Percentiles rank a stretch among this genome's conserved stretches.
Evolutionary conservation across 1,139 yeast genomes (phyloP).

Genomic region (Geotrichum candidum): DNA sequence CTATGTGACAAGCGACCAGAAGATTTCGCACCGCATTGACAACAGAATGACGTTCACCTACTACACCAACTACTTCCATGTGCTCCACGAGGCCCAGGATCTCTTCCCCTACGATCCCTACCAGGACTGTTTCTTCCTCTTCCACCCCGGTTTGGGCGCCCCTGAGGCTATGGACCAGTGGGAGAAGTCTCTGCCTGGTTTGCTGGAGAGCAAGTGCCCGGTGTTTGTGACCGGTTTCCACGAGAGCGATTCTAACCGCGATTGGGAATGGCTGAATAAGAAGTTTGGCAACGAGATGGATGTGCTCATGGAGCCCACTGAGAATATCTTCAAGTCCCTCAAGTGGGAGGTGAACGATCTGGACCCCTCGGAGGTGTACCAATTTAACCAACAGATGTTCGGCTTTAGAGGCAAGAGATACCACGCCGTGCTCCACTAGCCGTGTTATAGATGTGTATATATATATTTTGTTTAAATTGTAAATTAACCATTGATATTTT

Average conservation of each 20-base stretch:
- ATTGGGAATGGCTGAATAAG: conserved; percentile 61
- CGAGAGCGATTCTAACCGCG: conserved; percentile 61
- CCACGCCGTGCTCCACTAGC: conserved; percentile 54
- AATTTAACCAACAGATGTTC: conserved; percentile 80
- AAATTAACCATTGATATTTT: background rate
- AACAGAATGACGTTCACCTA: conserved; percentile 68
- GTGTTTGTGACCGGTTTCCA: conserved; percentile 88
- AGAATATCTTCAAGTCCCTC: conserved; percentile 74
- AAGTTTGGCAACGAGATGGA: conserved; percentile 74
- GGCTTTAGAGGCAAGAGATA: conserved; percentile 96
- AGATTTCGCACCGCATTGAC: conserved; percentile 69
- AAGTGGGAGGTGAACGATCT: conserved; percentile 91
- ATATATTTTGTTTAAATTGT: background rate
- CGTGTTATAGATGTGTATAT: background rate
- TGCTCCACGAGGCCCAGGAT: conserved; percentile 83
- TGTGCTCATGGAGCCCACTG: conserved; percentile 65
- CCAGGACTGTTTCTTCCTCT: conserved; percentile 81
- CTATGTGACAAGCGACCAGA: conserved; percentile 49
- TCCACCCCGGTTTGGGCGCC: conserved; percentile 92
- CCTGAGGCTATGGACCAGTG: conserved; percentile 75
- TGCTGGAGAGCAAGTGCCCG: conserved; percentile 89
- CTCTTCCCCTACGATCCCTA: conserved; percentile 98
- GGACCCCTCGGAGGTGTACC: conserved; percentile 88
- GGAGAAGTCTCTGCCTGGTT: conserved; percentile 76
- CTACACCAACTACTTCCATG: conserved; percentile 89